Conservation (phyloP, 345 rosid genomes). For the Arabidopsis thaliana region TAIR10.1 NC_003076.8:19226501-19227000, state of each 20-base stretch:
- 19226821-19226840: slow-evolving; percentile 38
- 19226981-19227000: slow-evolving; percentile 14
- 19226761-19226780: not conserved
- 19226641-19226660: slow-evolving; percentile 34
- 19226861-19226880: slow-evolving; percentile 34
- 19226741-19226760: not conserved
- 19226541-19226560: not conserved
- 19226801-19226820: slow-evolving; percentile 12
- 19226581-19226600: not conserved
- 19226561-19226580: not conserved
- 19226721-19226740: not conserved
- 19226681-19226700: slow-evolving; percentile 29
- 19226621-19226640: slow-evolving; percentile 15
- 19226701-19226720: slow-evolving; percentile 23
- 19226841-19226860: slow-evolving; percentile 47
- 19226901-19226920: slow-evolving; percentile 43
- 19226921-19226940: slow-evolving; percentile 46
- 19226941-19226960: slow-evolving; percentile 37
- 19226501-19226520: slow-evolving; percentile 21
- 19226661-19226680: slow-evolving; percentile 22
- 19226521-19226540: not conserved
- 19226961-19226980: slow-evolving; percentile 43
- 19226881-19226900: slow-evolving; percentile 13
- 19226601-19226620: not conserved
- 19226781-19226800: slow-evolving; percentile 8